phyloP scores from a whole-genome alignment of 2,329 filamentous ascomycete genomes.

The Fusarium brevicatenulatum region DNA sequence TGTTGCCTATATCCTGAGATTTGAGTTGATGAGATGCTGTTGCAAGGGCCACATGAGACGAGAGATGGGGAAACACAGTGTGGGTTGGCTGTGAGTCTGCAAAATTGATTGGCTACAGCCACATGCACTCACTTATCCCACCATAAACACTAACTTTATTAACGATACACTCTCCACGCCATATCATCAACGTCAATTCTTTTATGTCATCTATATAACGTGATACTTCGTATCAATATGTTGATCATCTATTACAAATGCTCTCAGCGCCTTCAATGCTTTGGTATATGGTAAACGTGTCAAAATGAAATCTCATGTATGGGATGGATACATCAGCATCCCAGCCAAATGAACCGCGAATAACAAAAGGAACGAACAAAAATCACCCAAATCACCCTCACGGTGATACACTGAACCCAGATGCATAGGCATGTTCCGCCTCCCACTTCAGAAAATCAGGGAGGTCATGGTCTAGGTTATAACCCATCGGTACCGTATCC shows the following conservation, averaged over 20 bases:
- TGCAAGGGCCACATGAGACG: conserved; percentile 1
- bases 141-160: background rate
- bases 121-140: background rate
- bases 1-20: background rate
- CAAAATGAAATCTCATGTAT: conserved; percentile 12
- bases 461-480: conserved; percentile 68
- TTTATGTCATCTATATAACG: conserved; percentile 31
- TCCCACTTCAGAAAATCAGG: conserved; percentile 69
- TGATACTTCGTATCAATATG: conserved; percentile 24
- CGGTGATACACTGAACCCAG: conserved; percentile 39
- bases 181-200: background rate
- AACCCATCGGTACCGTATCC: conserved; percentile 65
- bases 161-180: background rate
- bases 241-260: conserved; percentile 20
- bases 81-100: background rate
- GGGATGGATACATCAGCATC: conserved; percentile 1
- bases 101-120: conserved; percentile 8
- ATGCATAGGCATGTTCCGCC: conserved; percentile 58
- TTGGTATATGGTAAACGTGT: conserved; percentile 21
- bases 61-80: conserved; percentile 21
- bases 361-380: background rate
- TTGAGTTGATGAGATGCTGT: conserved; percentile 5
- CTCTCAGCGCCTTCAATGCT: conserved; percentile 24
- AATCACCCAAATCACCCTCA: conserved; percentile 2
- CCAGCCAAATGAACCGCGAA: conserved; percentile 9